Base-by-base conservation (phyloP, 2,329 filamentous ascomycete species). In the Lasiodiplodia sp. region DNA sequence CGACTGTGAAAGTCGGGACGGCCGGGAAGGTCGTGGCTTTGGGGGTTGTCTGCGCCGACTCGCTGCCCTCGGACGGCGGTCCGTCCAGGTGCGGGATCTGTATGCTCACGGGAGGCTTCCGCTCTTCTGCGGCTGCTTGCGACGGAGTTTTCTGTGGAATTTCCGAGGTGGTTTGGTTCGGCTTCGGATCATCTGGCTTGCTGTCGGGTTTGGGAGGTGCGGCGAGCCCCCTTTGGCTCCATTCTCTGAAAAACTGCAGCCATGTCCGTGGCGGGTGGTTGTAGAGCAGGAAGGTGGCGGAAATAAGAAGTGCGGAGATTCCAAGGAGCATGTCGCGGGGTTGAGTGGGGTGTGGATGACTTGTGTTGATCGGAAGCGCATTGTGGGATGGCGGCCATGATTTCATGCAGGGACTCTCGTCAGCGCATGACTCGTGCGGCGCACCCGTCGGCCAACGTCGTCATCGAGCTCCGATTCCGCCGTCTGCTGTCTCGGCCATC, bases 221-320 rank as follows among this genome's bases (percentile, higher is more conserved):
- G 25, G 67, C 44, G 28, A 60, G 44, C 40, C 47, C 12, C 28
- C 53, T 63, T 34, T 37, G 60, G 23, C 34, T 49, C 47, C 49
- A 51, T 38, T 55, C 38, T 52, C n/a, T 25, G 49, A 57, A 55
- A 38, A 53, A 52, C 51, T 66, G 74, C 68, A 38, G 69, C 78
- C 78, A 80, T 78, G 76, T 75, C 28, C 76, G 76, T 2, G 77
- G 66, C n/a, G 78, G 78, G 64, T 76, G 75, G 60, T 74, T 74
- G 71, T 79, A 80, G 18, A 79, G 67, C 23, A 80, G 72, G 21
- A 79, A 71, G 4, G 78, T 77, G 53, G 79, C 74, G 69, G 78
- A 80, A 58, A 79, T 74, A 44, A 76, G 75, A 40, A 80, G 71
- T 14, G 79, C 69, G n/a, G 78, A 78, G 62, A 79, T 74, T 58